Evolutionary conservation across 352 stramenopile genomes (phyloP).

Genomic region (Saprolegnia parasitica): DNA sequence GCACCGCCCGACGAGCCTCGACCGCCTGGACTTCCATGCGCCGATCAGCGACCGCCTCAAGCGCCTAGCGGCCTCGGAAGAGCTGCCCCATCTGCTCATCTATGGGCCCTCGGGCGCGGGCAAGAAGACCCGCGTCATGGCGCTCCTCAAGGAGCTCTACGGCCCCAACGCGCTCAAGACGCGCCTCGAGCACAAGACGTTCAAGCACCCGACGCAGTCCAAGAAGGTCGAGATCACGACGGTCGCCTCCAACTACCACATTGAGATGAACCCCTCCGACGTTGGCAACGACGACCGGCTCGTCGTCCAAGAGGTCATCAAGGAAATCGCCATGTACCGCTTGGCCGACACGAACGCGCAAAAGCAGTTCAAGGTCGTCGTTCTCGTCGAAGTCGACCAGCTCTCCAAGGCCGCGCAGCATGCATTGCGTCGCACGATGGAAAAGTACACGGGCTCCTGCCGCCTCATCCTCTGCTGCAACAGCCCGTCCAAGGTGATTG

Average conservation of each 20-base stretch:
- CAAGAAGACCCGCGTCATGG: conserved; percentile 98
- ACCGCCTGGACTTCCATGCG: conserved; percentile 91
- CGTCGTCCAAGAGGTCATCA: conserved; percentile 99
- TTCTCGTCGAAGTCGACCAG: conserved; percentile 97
- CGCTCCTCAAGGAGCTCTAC: conserved; percentile 94
- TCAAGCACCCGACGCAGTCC: conserved; percentile 85
- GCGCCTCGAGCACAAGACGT: conserved; percentile 86
- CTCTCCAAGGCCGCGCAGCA: conserved; percentile 97
- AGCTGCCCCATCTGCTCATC: conserved; percentile 96
- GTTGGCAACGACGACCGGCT: conserved; percentile 95
- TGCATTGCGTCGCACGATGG: conserved; percentile 96
- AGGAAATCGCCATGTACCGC: conserved; percentile 97
- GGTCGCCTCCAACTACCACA: conserved; percentile 97
- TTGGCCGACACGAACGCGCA: conserved; percentile 69
- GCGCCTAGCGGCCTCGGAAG: conserved; percentile 70
- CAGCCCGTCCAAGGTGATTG: conserved; percentile 96
- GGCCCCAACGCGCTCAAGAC: conserved; percentile 91
- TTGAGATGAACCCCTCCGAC: conserved; percentile 98
- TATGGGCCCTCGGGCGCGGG: conserved; percentile 96
- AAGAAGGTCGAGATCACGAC: conserved; percentile 97
- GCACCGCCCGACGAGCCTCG: conserved; percentile 91
- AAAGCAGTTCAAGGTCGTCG: conserved; percentile 88
- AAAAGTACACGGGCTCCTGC: conserved; percentile 93
- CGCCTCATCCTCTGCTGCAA: conserved; percentile 97
- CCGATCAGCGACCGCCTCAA: conserved; percentile 89